Evolutionary conservation across 2,329 filamentous ascomycete genomes (phyloP).

Genomic region (Tolypocladium tropicale): DNA sequence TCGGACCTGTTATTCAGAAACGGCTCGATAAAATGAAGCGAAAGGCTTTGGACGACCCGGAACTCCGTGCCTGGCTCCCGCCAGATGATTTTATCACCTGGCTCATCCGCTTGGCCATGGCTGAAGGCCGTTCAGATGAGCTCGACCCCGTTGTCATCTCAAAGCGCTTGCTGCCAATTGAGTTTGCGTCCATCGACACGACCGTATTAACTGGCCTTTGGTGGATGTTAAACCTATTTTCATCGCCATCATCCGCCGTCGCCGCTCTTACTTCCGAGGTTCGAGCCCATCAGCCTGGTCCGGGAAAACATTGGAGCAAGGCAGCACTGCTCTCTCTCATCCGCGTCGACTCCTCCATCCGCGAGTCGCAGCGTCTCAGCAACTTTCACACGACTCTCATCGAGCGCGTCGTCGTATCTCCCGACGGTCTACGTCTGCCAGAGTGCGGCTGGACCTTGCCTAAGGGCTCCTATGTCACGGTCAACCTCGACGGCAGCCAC

Average conservation of each 20-base stretch:
- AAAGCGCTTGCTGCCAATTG: constrained; percentile 41
- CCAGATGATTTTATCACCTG: constrained; percentile 49
- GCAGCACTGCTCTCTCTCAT: constrained; percentile 29
- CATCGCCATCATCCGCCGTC: constrained; percentile 20
- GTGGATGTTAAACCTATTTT: constrained; percentile 34
- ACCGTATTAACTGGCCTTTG: constrained; percentile 40
- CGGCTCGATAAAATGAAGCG: constrained; percentile 35
- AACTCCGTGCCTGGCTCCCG: constrained; percentile 22
- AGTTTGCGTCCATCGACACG: constrained; percentile 50
- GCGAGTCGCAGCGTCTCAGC: constrained; percentile 40
- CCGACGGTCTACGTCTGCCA: constrained; percentile 31
- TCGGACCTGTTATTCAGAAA: constrained; percentile 35
- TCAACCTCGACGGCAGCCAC: constrained; percentile 34
- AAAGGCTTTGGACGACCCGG: constrained; percentile 15
- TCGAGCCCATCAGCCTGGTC: constrained; percentile 10
- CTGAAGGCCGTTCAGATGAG: constrained; percentile 31
- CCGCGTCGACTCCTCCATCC: constrained; percentile 40
- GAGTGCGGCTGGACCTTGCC: constrained; percentile 22
- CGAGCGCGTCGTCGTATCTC: constrained; percentile 32
- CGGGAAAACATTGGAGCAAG: constrained; percentile 34
- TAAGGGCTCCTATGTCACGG: constrained; percentile 30
- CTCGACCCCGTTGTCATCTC: constrained; percentile 38
- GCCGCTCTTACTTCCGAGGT: constrained; percentile 33
- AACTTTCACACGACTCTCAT: constrained; percentile 34
- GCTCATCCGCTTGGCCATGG: constrained; percentile 39